Evolutionary conservation across 805 yeast genomes (phyloP).

Genomic region (Pichia ethanolica): DNA sequence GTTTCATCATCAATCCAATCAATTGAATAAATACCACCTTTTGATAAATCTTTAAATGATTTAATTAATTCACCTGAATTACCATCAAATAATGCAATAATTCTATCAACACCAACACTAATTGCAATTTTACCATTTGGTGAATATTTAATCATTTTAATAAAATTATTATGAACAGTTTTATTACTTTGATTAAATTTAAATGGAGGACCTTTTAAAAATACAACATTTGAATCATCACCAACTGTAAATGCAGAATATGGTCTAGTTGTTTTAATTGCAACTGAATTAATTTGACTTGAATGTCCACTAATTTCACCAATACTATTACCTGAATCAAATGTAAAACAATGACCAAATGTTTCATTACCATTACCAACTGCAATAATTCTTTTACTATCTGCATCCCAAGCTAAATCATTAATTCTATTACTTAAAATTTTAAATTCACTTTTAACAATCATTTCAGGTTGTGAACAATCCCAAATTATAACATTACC

Average conservation of each 20-base stretch:
- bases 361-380: conserved; percentile 92
- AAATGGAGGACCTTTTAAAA: conserved; percentile 90
- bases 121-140: conserved; percentile 71
- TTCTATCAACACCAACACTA: conserved; percentile 81
- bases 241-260: conserved; percentile 89
- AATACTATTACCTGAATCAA: conserved; percentile 93
- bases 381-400: conserved; percentile 76
- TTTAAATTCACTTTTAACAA: conserved; percentile 67
- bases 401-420: conserved; percentile 89
- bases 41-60: conserved; percentile 45
- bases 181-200: conserved; percentile 69
- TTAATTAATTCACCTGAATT: conserved; percentile 68
- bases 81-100: conserved; percentile 76
- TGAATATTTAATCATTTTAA: conserved; percentile 74
- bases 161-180: conserved; percentile 68
- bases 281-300: conserved; percentile 73
- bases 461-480: conserved; percentile 43
- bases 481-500: conserved; percentile 93
- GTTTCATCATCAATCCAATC: conserved; percentile 57
- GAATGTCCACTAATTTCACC: conserved; percentile 96
- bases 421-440: conserved; percentile 74
- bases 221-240: conserved; percentile 81
- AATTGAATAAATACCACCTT: conserved; percentile 75
- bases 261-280: conserved; percentile 81
- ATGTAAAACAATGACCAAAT: conserved; percentile 86